Conservation (phyloP, 768 basidiomycete genomes). For the Xanthoconium stramineum region DNA sequence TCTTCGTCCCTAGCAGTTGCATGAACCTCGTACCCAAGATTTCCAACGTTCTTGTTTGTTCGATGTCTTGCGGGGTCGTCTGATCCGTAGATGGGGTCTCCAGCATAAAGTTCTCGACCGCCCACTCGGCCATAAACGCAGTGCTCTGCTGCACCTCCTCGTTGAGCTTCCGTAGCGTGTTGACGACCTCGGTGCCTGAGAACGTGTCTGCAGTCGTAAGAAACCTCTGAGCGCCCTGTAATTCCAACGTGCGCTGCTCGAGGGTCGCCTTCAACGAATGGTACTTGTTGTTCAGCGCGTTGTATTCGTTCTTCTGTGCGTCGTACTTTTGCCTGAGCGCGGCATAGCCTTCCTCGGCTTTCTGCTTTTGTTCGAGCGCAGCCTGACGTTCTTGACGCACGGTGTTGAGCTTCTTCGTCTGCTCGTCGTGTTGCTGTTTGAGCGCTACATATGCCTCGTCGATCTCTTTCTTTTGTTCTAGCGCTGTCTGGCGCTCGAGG, state of each 20-base stretch:
- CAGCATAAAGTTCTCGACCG: conserved; percentile 37
- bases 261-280: conserved; percentile 27
- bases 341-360: background rate
- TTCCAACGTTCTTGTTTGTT: conserved; percentile 10
- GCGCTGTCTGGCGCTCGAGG: conserved; percentile 3
- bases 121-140: conserved; percentile 42
- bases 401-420: conserved; percentile 4
- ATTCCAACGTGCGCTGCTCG: conserved; percentile 39
- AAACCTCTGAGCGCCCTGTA: conserved; percentile 42
- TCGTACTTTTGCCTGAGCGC: conserved; percentile 11
- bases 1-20: conserved; percentile 18
- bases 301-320: conserved; percentile 14
- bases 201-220: conserved; percentile 38
- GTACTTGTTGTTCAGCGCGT: conserved; percentile 2
- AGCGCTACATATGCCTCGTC: conserved; percentile 17
- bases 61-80: background rate
- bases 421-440: conserved; percentile 13
- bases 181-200: conserved; percentile 44
- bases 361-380: conserved; percentile 3
- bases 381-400: background rate
- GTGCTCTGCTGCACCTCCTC: conserved; percentile 44
- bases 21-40: conserved; percentile 16
- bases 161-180: conserved; percentile 41
- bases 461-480: conserved; percentile 3
- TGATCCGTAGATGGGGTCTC: conserved; percentile 4